A percentile compares a stretch with the other conserved stretches of the same genome.
These are phyloP conservation scores for Limnanthes douglasii DNA, from an alignment of 345 rosid genomes.

Conservation along the genomic window DNA sequence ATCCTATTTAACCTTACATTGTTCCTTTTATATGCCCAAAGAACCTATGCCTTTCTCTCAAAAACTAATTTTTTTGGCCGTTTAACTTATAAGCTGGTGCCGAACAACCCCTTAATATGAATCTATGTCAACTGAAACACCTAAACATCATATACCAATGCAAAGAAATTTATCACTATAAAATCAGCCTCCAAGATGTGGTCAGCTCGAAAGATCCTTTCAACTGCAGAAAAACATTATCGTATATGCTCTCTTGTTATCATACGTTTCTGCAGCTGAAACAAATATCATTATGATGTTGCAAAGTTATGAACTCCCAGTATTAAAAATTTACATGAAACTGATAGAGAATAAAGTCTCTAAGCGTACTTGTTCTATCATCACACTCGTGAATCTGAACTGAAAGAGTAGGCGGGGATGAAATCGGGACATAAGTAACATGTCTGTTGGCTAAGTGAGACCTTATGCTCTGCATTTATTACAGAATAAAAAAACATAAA, in stretches of 20 bases:
- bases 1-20: no score
- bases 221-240: slow-evolving; percentile 41
- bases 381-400: slow-evolving; percentile 9
- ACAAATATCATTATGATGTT: slow-evolving; percentile 16
- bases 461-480: slow-evolving; percentile 44
- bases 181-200: slow-evolving; percentile 43
- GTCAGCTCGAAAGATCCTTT: slow-evolving; percentile 34
- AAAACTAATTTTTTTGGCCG: no score
- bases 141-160: slow-evolving; percentile 57
- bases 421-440: slow-evolving; percentile 25
- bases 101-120: no score
- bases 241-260: slow-evolving; percentile 36
- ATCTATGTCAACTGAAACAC: no score
- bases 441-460: slow-evolving; percentile 29
- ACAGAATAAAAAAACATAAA: no score
- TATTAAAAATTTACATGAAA: no score
- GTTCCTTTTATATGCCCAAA: no score
- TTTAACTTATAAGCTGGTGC: no score
- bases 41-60: no score
- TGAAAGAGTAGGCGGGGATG: slow-evolving; percentile 64
- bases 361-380: slow-evolving; percentile 17
- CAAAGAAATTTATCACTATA: slow-evolving; percentile 71
- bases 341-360: no score
- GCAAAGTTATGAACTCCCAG: no score
- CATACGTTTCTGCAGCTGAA: slow-evolving; percentile 22